Evolutionary conservation across 2,329 filamentous ascomycete genomes (phyloP).

Genomic region (Sporothrix luriei): DNA sequence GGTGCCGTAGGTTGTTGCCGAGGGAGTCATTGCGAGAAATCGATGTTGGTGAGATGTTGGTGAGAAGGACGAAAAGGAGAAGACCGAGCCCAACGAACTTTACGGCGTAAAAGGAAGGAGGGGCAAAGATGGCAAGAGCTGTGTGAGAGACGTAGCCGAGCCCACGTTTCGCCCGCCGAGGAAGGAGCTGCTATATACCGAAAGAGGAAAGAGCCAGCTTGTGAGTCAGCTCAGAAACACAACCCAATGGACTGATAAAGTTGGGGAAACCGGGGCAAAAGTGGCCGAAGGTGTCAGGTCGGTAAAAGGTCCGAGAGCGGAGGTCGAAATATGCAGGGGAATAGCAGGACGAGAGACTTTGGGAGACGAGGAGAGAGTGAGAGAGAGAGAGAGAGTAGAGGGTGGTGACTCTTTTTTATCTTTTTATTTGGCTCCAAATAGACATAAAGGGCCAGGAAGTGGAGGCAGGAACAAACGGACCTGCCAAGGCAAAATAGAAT

Average conservation of each 20-base stretch:
- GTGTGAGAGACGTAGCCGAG: not conserved
- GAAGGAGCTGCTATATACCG: constrained; percentile 21
- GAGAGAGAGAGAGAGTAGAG: not conserved
- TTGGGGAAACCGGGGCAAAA: not conserved
- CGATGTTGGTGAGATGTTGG: constrained; percentile 7
- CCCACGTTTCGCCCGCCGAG: not conserved
- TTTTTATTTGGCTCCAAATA: constrained; percentile 5
- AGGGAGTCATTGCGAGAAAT: constrained; percentile 39
- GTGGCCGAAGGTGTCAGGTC: not conserved
- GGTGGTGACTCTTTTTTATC: constrained; percentile 11
- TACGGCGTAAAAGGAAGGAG: too few relatives aligned
- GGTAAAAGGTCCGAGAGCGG: constrained; percentile 8
- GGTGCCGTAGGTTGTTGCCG: constrained; percentile 28
- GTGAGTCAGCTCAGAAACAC: constrained; percentile 27
- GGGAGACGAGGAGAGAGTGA: not conserved
- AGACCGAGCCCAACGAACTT: not conserved
- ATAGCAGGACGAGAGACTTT: not conserved
- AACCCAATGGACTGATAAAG: not conserved
- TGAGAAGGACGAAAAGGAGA: not conserved
- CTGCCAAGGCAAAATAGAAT: constrained; percentile 1
- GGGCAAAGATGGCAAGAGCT: not conserved
- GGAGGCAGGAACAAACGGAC: not conserved
- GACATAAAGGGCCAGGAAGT: not conserved
- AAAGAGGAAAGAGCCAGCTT: not conserved
- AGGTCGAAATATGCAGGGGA: constrained; percentile 9